These are phyloP conservation scores for Tricholomella constricta DNA, from an alignment of 768 basidiomycete genomes.

Conservation along the genomic window DNA sequence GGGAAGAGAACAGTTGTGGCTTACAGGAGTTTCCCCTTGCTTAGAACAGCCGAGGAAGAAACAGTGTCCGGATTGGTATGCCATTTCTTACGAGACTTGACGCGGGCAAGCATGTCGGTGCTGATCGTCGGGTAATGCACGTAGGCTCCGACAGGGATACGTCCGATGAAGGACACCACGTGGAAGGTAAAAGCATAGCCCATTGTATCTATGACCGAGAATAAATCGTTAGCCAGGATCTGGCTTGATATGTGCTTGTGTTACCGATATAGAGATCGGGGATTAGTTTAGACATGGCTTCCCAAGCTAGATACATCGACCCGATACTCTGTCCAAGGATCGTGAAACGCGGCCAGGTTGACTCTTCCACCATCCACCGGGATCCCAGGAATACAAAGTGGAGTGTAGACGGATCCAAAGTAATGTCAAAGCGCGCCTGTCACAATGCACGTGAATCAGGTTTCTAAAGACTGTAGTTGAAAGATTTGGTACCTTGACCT, in stretches of 20 bases:
- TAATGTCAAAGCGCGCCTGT: constrained; percentile 81
- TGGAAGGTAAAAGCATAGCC: constrained; percentile 96
- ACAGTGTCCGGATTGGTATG: constrained; percentile 65
- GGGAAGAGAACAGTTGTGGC: not conserved
- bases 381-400: constrained; percentile 82
- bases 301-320: constrained; percentile 79
- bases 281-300: constrained; percentile 76
- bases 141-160: constrained; percentile 83
- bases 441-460: not conserved
- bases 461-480: not conserved
- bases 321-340: constrained; percentile 91
- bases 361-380: constrained; percentile 75
- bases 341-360: constrained; percentile 88
- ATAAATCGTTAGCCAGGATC: constrained; percentile 9
- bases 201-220: constrained; percentile 77
- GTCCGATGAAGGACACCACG: constrained; percentile 61
- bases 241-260: constrained; percentile 18
- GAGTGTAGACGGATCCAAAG: constrained; percentile 61
- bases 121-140: constrained; percentile 97
- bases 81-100: constrained; percentile 55
- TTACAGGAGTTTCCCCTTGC: constrained; percentile 64
- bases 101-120: constrained; percentile 88
- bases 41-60: constrained; percentile 56
- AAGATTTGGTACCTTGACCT: constrained; percentile 67
- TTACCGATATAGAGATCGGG: constrained; percentile 92